Percentiles rank a stretch among this genome's conserved stretches.
phyloP scores from a whole-genome alignment of 1,284 basidiomycete species.

The Leccinum solheimii region DNA sequence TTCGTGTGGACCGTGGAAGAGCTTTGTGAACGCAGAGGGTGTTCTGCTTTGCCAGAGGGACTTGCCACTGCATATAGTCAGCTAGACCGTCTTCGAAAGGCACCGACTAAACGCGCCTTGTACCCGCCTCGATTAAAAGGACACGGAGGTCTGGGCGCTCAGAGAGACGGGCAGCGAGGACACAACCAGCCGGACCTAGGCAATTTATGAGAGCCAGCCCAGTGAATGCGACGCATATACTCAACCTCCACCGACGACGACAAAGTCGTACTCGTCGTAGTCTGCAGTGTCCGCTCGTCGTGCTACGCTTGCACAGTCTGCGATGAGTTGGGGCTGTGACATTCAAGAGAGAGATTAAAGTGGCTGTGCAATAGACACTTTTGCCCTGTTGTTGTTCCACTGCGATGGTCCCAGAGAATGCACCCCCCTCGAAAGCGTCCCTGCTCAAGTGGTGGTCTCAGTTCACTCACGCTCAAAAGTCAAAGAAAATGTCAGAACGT shows the following conservation, averaged over 20 bases:
- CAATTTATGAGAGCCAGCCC: background rate
- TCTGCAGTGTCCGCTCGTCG: conserved; percentile 7
- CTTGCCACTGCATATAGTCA: conserved; percentile 22
- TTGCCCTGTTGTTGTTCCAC: background rate
- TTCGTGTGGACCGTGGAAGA: conserved; percentile 46
- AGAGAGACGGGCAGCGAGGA: conserved; percentile 62
- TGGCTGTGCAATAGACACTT: conserved; percentile 19
- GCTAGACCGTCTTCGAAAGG: background rate
- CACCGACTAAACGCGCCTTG: conserved; percentile 45
- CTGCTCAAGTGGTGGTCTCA: conserved; percentile 85
- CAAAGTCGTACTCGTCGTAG: conserved; percentile 54
- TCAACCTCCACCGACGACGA: conserved; percentile 64
- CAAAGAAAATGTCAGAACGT: conserved; percentile 50
- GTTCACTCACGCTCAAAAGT: conserved; percentile 63
- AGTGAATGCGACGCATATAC: conserved; percentile 4
- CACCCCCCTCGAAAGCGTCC: conserved; percentile 57
- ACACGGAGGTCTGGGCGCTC: conserved; percentile 59
- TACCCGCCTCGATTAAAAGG: conserved; percentile 64
- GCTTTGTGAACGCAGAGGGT: conserved; percentile 41
- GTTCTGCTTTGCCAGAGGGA: conserved; percentile 41
- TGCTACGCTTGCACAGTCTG: conserved; percentile 14
- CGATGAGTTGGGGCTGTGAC: background rate
- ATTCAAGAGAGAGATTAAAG: background rate
- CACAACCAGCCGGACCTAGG: conserved; percentile 68
- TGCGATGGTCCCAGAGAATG: conserved; percentile 32